Evolutionary conservation across 495 filamentous ascomycete species (phyloP).

Genomic region (Chlorociboria aeruginascens): DNA sequence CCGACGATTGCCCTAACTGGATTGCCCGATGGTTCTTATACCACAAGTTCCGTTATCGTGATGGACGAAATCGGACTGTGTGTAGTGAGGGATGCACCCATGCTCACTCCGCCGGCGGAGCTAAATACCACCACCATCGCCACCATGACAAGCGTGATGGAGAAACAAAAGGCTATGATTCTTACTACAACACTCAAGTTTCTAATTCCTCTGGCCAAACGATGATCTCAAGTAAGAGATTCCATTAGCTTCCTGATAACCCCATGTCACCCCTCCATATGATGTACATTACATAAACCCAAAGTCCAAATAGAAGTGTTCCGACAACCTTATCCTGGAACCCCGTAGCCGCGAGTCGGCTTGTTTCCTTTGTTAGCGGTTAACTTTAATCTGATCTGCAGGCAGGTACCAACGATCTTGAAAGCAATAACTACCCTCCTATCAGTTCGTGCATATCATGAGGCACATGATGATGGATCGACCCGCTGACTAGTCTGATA

Average conservation of each 20-base stretch:
- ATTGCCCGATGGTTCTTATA: slow-evolving; percentile 46
- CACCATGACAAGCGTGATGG: background rate
- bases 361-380: too few relatives aligned
- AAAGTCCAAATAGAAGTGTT: too few relatives aligned
- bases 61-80: slow-evolving; percentile 33
- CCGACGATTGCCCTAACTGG: slow-evolving; percentile 40
- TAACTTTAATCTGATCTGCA: background rate
- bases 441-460: background rate
- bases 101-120: background rate
- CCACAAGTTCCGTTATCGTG: slow-evolving; percentile 45
- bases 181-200: background rate
- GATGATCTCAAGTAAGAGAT: too few relatives aligned
- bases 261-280: too few relatives aligned
- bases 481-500: background rate
- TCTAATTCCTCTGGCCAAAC: background rate
- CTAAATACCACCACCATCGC: background rate
- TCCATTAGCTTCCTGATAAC: background rate
- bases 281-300: too few relatives aligned
- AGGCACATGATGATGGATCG: background rate
- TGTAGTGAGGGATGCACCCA: background rate
- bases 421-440: background rate
- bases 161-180: background rate
- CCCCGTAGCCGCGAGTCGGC: too few relatives aligned
- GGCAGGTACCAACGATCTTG: background rate
- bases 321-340: too few relatives aligned